A percentile compares a stretch with the other conserved stretches of the same genome.
Evolutionary conservation across 1,284 basidiomycete species (phyloP).

Genomic region (Trametes versicolor): DNA sequence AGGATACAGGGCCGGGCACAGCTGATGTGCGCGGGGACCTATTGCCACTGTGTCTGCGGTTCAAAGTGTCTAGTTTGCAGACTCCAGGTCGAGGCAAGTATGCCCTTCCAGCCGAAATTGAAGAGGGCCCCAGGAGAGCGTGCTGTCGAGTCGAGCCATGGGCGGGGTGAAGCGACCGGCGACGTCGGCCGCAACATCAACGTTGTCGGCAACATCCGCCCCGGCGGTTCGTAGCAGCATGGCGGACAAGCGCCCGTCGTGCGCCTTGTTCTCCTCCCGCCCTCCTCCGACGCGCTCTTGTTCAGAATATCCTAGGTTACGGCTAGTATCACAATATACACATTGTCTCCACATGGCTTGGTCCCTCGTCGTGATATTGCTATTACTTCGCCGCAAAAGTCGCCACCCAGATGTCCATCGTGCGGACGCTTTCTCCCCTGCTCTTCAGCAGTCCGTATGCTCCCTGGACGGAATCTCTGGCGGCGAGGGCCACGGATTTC

Average conservation of each 20-base stretch:
- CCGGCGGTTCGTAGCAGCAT: slow-evolving; percentile 4
- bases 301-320: not conserved
- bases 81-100: too few species aligned
- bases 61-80: too few species aligned
- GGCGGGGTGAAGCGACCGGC: not conserved
- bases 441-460: slow-evolving; percentile 30
- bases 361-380: not conserved
- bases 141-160: not conserved
- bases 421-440: slow-evolving; percentile 36
- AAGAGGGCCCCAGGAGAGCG: too few species aligned
- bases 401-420: slow-evolving; percentile 49
- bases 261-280: not conserved
- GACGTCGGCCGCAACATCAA: not conserved
- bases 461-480: slow-evolving; percentile 41
- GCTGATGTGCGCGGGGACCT: too few species aligned
- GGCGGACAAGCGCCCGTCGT: not conserved
- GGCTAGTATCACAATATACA: not conserved
- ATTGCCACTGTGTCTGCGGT: too few species aligned
- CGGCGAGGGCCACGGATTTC: slow-evolving; percentile 41
- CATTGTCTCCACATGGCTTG: not conserved
- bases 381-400: slow-evolving; percentile 11
- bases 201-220: slow-evolving; percentile 1
- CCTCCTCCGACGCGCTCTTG: not conserved
- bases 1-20: too few species aligned
- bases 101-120: too few species aligned